Evolutionary conservation across 345 rosid genomes (phyloP).

Genomic region (Orychophragmus violaceus): DNA sequence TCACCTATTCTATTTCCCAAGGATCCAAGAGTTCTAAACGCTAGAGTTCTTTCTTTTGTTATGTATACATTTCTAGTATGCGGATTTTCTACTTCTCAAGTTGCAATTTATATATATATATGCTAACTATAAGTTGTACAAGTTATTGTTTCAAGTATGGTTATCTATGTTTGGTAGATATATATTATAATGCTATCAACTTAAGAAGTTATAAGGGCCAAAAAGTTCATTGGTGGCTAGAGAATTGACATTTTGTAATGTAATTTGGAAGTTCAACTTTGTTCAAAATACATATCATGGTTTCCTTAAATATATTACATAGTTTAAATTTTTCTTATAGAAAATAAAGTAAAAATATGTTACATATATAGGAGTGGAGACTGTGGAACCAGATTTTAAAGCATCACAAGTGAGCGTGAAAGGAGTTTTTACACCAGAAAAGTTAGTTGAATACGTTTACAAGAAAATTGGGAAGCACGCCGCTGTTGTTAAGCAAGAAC

Average conservation of each 20-base stretch:
- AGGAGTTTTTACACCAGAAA: conserved; percentile 62
- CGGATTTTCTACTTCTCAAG: background rate
- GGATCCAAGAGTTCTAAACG: conserved; percentile 16
- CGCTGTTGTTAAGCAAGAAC: conserved; percentile 48
- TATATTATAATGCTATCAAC: background rate
- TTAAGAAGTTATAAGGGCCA: background rate
- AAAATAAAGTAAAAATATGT: background rate
- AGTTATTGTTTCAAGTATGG: background rate
- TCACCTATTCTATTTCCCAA: conserved; percentile 18
- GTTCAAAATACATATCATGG: background rate
- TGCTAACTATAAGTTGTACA: background rate
- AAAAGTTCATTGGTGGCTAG: background rate
- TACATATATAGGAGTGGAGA: conserved; percentile 60
- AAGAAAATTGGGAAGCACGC: conserved; percentile 81
- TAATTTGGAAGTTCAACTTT: background rate
- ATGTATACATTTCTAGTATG: background rate
- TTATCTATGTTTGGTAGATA: background rate
- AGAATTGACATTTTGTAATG: background rate
- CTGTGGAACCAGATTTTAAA: conserved; percentile 85
- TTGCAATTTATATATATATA: background rate
- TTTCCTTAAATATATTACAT: background rate
- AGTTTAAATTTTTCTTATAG: background rate
- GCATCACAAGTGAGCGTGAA: conserved; percentile 76
- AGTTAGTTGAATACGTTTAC: conserved; percentile 64
- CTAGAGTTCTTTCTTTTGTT: background rate